Evolutionary conservation across 2,329 filamentous ascomycete genomes (phyloP), one percentile per base, ranked within the genome.

Genomic region (Colletotrichum sp.): DNA sequence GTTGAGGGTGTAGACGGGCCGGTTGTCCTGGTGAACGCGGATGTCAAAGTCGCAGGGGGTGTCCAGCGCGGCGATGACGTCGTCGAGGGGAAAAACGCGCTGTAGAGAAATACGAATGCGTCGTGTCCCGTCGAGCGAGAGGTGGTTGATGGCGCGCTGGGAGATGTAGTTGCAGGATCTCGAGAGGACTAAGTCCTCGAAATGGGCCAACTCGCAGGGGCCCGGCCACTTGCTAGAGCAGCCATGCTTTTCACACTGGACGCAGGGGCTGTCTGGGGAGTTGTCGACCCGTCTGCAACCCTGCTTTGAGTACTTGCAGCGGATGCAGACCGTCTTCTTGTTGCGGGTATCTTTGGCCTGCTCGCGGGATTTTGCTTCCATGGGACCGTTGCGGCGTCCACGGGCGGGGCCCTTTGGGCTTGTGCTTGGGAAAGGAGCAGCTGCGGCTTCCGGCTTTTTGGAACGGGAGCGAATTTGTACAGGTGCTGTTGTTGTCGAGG

Each of bases 141-240:
- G 81, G 61, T 87, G 85, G 66, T 86, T 86, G 74, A 86, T 81
- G 36, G 84, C 85, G 78, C 83, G 83, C 83, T 86, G 85, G 75
- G 86, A 87, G 65, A 87, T 84, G 73, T 86, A 86, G 73, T 87
- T 87, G 79, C 85, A 86, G 6, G 85, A 86, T 55, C 85, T 86
- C 55, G 83, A 85, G 74, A 86, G 84, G 28, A 87, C 84, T 67
- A 87, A 84, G 67, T 83, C 86, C 24, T 84, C 82, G 72, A 87
- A 87, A 74, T 85, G 85, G 32, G 86, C 85, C 34, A 82, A 83
- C 9, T 85, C 84, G 76, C 86, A 87, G 13, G 85, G 85, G 1
- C 77, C 77, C 18, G 71, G 67, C 67, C 76, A 74, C 15, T 71
- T 76, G 36, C 58, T 67, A 8, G 55, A 72, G 13, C n/a, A 32